Conservation (phyloP, 202 grass and related monocot genomes). For the Tripidium arundinaceum region DNA sequence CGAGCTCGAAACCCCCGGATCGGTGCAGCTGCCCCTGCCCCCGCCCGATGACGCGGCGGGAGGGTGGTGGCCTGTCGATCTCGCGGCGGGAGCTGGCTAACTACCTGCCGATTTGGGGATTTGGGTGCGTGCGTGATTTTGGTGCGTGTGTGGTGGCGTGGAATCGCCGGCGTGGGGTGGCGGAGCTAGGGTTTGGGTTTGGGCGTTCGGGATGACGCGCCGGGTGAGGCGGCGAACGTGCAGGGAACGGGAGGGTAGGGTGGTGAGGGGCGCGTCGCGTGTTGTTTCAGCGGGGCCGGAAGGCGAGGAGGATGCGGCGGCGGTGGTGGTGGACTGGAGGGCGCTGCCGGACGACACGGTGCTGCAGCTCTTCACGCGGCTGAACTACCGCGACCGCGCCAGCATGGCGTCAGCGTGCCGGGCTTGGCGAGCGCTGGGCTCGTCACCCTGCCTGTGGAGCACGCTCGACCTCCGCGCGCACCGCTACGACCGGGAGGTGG, state of each 20-base stretch:
- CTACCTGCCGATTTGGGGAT: slow-evolving; percentile 29
- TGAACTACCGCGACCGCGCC: slow-evolving; percentile 94
- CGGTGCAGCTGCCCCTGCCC: slow-evolving; percentile 4
- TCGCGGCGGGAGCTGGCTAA: slow-evolving; percentile 16
- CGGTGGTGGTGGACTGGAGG: slow-evolving; percentile 75
- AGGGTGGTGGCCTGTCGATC: slow-evolving; percentile 30
- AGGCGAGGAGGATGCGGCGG: slow-evolving; percentile 15
- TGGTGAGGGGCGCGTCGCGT: not conserved
- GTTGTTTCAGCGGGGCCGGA: slow-evolving; percentile 3
- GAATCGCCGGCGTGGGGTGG: slow-evolving; percentile 1
- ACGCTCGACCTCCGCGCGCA: slow-evolving; percentile 86
- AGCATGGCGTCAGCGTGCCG: slow-evolving; percentile 64
- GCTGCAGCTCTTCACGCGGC: slow-evolving; percentile 75
- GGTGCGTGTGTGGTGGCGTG: not conserved
- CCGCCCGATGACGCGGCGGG: not conserved
- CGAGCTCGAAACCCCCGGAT: not conserved
- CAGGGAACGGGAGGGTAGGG: slow-evolving; percentile 32
- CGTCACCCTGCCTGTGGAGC: slow-evolving; percentile 79
- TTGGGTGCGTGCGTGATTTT: not conserved
- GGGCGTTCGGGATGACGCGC: slow-evolving; percentile 65
- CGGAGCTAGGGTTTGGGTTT: slow-evolving; percentile 58
- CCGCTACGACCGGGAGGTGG: slow-evolving; percentile 45
- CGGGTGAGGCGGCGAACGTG: slow-evolving; percentile 69
- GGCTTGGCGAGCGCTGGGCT: slow-evolving; percentile 68
- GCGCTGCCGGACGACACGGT: slow-evolving; percentile 76